phyloP scores from a whole-genome alignment of 2,329 filamentous ascomycete genomes.

The Paraphoma chrysanthemicola region DNA sequence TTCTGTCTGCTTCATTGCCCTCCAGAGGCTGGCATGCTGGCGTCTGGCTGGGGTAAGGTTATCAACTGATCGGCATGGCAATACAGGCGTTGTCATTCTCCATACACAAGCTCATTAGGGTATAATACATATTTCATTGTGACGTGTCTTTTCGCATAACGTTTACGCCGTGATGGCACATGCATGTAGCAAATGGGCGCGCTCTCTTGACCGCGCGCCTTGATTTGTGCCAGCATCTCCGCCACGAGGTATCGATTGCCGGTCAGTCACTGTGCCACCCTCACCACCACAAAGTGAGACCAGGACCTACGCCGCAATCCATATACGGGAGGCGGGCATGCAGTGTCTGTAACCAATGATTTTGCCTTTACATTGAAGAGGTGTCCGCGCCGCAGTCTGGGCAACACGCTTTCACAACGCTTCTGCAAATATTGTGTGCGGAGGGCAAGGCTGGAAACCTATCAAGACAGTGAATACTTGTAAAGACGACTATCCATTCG shows the following conservation, averaged over 20 bases:
- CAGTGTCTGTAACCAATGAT: no score
- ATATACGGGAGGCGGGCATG: neutral
- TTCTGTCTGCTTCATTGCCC: conserved; percentile 21
- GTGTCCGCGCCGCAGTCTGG: no score
- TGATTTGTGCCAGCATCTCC: neutral
- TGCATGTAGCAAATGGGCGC: neutral
- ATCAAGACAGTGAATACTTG: no score
- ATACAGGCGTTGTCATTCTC: conserved; percentile 21
- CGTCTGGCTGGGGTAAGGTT: conserved; percentile 22
- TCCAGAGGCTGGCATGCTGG: conserved; percentile 9
- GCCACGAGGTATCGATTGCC: neutral
- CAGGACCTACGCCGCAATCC: neutral
- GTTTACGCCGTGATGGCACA: neutral
- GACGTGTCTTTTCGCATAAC: neutral
- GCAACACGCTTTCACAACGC: no score
- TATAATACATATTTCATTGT: conserved; percentile 23
- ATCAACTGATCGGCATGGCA: conserved; percentile 17
- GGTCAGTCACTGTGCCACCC: conserved; percentile 9
- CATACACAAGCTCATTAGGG: conserved; percentile 20
- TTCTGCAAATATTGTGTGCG: no score
- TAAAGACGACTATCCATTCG: no score
- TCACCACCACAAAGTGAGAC: neutral
- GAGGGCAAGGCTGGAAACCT: no score
- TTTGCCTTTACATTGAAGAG: neutral
- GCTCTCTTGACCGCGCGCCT: neutral